phyloP scores from a whole-genome alignment of 768 basidiomycete species.

The Tricholoma saponaceum region DNA sequence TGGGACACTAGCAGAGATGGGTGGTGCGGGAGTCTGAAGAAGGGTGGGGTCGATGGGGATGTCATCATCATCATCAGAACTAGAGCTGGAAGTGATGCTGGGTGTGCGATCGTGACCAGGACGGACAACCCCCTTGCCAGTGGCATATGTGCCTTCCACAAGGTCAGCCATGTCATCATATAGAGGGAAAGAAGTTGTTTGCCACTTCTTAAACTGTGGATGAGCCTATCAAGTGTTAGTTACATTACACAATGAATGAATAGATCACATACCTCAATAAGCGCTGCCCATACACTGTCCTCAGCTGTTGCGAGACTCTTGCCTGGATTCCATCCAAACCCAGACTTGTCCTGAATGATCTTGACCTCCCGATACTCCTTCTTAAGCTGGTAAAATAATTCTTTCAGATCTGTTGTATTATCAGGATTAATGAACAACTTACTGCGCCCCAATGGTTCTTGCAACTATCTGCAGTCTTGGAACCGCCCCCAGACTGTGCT shows the following conservation, averaged over 20 bases:
- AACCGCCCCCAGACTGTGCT: conserved; percentile 5
- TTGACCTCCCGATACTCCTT: conserved; percentile 17
- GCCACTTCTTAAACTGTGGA: conserved; percentile 17
- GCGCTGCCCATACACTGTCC: conserved; percentile 19
- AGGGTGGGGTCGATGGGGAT: not conserved
- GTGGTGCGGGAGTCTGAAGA: not conserved
- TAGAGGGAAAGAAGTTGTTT: conserved; percentile 16
- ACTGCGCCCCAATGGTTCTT: conserved; percentile 11
- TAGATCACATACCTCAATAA: conserved; percentile 12
- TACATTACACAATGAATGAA: conserved; percentile 1
- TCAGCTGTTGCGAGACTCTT: conserved; percentile 22
- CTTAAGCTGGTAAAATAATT: conserved; percentile 17
- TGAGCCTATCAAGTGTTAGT: conserved; percentile 7
- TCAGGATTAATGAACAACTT: conserved; percentile 2
- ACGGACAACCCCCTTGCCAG: conserved; percentile 8
- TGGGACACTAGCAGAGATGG: not conserved
- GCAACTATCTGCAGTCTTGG: conserved; percentile 13
- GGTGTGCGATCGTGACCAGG: conserved; percentile 5
- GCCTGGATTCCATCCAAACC: conserved; percentile 25
- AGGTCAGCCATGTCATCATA: conserved; percentile 16
- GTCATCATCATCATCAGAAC: not conserved
- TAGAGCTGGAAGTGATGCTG: not conserved
- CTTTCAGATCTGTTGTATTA: not conserved
- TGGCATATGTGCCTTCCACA: conserved; percentile 12
- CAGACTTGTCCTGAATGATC: conserved; percentile 15